Conservation (phyloP, 148 eudicot species). For the Tetragonia tetragonoides region DNA sequence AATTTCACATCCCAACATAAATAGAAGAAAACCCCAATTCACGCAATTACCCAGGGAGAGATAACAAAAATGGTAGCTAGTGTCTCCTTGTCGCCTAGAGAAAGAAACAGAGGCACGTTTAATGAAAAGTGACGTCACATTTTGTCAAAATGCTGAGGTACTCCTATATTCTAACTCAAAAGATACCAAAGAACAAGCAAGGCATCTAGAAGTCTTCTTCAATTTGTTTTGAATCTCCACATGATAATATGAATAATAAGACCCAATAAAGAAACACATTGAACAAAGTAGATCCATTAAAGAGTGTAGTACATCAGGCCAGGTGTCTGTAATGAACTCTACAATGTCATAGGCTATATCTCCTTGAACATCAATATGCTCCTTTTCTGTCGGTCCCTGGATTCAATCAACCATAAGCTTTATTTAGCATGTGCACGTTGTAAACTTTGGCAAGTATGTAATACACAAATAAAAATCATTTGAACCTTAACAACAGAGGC, state of each 20-base stretch:
- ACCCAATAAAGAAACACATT: not conserved
- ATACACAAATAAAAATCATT: not conserved
- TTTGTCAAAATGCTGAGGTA: not conserved
- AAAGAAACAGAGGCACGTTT: not conserved
- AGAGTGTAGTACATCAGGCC: constrained; percentile 71
- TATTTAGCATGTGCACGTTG: not conserved
- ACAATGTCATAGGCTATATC: constrained; percentile 89
- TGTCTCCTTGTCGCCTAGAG: no score
- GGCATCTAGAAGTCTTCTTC: not conserved
- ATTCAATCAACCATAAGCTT: constrained; percentile 4
- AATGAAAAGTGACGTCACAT: not conserved
- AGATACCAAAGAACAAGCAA: not conserved
- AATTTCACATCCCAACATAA: no score
- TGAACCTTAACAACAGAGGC: constrained; percentile 94
- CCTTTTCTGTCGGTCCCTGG: constrained; percentile 95
- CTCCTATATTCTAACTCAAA: not conserved
- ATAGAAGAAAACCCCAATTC: no score
- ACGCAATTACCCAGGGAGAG: no score
- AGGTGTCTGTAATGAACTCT: constrained; percentile 89
- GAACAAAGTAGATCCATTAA: constrained; percentile 1
- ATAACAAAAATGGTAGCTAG: no score
- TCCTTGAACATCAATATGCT: constrained; percentile 98
- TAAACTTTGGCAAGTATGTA: not conserved
- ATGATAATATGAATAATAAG: not conserved
- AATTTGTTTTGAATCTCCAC: not conserved